Conservation (phyloP, 192 early-diverging fungal species). For the Coemansia sp. region DNA sequence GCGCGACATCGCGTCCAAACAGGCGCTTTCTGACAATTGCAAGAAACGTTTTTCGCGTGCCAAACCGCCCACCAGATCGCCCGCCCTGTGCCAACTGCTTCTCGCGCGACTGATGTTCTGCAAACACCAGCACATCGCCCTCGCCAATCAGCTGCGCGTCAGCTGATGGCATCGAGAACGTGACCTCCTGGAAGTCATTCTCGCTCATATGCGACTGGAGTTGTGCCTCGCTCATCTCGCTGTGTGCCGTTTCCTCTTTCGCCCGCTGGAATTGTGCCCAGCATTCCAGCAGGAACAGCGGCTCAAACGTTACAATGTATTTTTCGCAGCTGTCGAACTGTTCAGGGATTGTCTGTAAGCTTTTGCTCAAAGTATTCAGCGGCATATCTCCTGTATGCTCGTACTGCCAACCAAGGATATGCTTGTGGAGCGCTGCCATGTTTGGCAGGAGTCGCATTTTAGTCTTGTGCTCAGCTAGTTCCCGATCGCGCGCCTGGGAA, state of each 20-base stretch:
- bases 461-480: constrained; percentile 39
- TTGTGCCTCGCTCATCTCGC: constrained; percentile 31
- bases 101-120: constrained; percentile 28
- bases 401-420: constrained; percentile 64
- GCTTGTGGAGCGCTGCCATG: constrained; percentile 58
- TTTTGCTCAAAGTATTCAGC: constrained; percentile 25
- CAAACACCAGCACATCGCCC: constrained; percentile 67
- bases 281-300: constrained; percentile 77
- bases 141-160: constrained; percentile 50
- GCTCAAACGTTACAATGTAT: constrained; percentile 74
- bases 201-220: constrained; percentile 61
- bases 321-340: constrained; percentile 58
- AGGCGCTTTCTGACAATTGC: constrained; percentile 38
- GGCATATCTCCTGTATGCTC: constrained; percentile 57
- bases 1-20: constrained; percentile 17
- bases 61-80: constrained; percentile 6
- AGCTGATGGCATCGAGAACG: constrained; percentile 50
- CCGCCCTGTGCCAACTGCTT: constrained; percentile 25
- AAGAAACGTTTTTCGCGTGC: constrained; percentile 33
- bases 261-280: constrained; percentile 80
- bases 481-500: constrained; percentile 29
- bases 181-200: constrained; percentile 75
- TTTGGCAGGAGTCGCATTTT: constrained; percentile 55
- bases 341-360: constrained; percentile 56
- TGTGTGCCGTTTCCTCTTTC: constrained; percentile 58